These are phyloP conservation scores for Chenopodium quinoa DNA, from an alignment of 148 eudicot species.

Conservation along the genomic window DNA sequence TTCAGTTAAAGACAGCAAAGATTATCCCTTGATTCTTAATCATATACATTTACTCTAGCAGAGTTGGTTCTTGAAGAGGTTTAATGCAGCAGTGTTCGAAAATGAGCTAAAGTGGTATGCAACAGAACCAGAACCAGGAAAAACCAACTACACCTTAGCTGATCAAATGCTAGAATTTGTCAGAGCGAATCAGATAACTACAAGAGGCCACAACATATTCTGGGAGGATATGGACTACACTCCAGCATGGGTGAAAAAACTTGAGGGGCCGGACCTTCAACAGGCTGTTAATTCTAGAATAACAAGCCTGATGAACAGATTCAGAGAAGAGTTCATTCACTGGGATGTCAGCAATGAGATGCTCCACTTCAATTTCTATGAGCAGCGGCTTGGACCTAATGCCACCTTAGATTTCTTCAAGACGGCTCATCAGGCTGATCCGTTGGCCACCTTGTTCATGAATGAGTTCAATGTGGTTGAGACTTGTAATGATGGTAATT, in stretches of 20 bases:
- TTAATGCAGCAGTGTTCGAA: slow-evolving; percentile 88
- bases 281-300: slow-evolving; percentile 54
- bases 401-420: slow-evolving; percentile 58
- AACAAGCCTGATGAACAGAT: slow-evolving; percentile 53
- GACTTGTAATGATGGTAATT: slow-evolving; percentile 57
- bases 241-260: slow-evolving; percentile 67
- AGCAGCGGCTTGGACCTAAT: slow-evolving; percentile 61
- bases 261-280: slow-evolving; percentile 43
- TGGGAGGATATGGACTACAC: slow-evolving; percentile 73
- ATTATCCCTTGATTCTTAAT: background rate
- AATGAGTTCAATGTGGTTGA: slow-evolving; percentile 91
- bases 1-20: background rate
- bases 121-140: slow-evolving; percentile 64
- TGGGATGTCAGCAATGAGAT: slow-evolving; percentile 95
- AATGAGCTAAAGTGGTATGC: slow-evolving; percentile 91
- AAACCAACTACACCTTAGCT: slow-evolving; percentile 61
- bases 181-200: slow-evolving; percentile 51
- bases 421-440: slow-evolving; percentile 62
- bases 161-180: slow-evolving; percentile 73
- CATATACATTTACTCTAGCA: slow-evolving; percentile 18
- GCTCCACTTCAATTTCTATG: slow-evolving; percentile 75
- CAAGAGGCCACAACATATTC: slow-evolving; percentile 88
- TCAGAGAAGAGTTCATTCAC: slow-evolving; percentile 70
- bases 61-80: slow-evolving; percentile 81
- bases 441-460: slow-evolving; percentile 67